Percentiles rank a stretch among this genome's conserved stretches.
Evolutionary conservation across 371 early-diverging fungal species (phyloP).

Genomic region (Actinomucor elegans): DNA sequence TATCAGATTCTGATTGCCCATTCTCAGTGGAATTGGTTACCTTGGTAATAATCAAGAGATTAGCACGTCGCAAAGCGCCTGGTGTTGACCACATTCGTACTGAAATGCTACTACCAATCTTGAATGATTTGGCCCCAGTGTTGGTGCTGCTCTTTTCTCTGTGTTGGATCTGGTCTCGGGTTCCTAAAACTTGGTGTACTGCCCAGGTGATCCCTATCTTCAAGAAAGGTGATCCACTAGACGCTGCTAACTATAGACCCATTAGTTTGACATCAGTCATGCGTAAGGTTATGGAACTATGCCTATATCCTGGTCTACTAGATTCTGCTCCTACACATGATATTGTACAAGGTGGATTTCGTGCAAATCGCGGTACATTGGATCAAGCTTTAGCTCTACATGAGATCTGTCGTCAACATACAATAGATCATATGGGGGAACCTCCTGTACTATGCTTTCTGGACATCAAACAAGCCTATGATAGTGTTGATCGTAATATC

Average conservation of each 20-base stretch:
- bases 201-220: slow-evolving; percentile 26
- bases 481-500: slow-evolving; percentile 18
- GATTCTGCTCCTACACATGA: slow-evolving; percentile 10
- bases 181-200: slow-evolving; percentile 20
- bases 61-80: slow-evolving; percentile 15
- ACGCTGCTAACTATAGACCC: slow-evolving; percentile 21
- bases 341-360: slow-evolving; percentile 37
- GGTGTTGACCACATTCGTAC: slow-evolving; percentile 25
- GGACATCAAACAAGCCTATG: slow-evolving; percentile 22
- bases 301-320: neutral
- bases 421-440: too few species aligned
- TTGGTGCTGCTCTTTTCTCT: slow-evolving; percentile 9
- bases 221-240: slow-evolving; percentile 20
- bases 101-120: slow-evolving; percentile 27
- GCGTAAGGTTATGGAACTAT: neutral
- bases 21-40: too few species aligned
- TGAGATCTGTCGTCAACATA: neutral
- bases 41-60: too few species aligned
- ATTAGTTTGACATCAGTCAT: slow-evolving; percentile 19
- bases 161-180: slow-evolving; percentile 24
- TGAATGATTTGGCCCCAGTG: neutral
- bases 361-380: slow-evolving; percentile 16
- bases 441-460: slow-evolving; percentile 13
- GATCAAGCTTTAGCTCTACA: slow-evolving; percentile 9
- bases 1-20: too few species aligned